phyloP scores from a whole-genome alignment of 1,139 yeast species.

The Magnusiomyces paraingens region DNA sequence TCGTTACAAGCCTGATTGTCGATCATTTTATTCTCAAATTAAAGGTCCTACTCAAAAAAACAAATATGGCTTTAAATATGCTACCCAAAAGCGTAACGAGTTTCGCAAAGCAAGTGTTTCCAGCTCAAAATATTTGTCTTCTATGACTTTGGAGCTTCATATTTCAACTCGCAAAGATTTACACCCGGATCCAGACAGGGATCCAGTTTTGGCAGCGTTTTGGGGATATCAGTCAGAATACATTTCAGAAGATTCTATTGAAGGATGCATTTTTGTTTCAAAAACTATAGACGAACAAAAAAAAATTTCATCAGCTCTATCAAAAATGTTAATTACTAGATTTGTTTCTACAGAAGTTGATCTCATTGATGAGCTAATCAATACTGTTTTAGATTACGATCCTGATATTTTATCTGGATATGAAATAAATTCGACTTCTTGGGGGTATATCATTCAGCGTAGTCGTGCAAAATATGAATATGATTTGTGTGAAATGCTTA shows the following conservation, averaged over 20 bases:
- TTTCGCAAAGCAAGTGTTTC: constrained; percentile 24
- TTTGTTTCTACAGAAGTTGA: constrained; percentile 43
- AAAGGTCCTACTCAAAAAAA: constrained; percentile 18
- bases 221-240: constrained; percentile 42
- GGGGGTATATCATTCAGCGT: constrained; percentile 86
- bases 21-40: constrained; percentile 16
- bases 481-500: constrained; percentile 47
- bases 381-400: constrained; percentile 57
- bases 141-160: constrained; percentile 61
- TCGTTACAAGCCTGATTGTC: neutral
- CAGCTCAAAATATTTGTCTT: constrained; percentile 42
- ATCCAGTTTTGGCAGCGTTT: constrained; percentile 52
- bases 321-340: constrained; percentile 2
- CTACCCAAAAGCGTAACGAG: constrained; percentile 17
- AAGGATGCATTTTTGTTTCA: constrained; percentile 23
- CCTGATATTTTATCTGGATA: constrained; percentile 87
- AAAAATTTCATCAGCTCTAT: constrained; percentile 13
- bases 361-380: constrained; percentile 49
- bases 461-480: constrained; percentile 41
- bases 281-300: constrained; percentile 13
- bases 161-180: constrained; percentile 45
- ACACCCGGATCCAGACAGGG: constrained; percentile 61
- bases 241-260: constrained; percentile 15
- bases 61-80: constrained; percentile 18
- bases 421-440: constrained; percentile 71